phyloP scores from a whole-genome alignment of 1,284 basidiomycete genomes.

The Leccinum solheimii region DNA sequence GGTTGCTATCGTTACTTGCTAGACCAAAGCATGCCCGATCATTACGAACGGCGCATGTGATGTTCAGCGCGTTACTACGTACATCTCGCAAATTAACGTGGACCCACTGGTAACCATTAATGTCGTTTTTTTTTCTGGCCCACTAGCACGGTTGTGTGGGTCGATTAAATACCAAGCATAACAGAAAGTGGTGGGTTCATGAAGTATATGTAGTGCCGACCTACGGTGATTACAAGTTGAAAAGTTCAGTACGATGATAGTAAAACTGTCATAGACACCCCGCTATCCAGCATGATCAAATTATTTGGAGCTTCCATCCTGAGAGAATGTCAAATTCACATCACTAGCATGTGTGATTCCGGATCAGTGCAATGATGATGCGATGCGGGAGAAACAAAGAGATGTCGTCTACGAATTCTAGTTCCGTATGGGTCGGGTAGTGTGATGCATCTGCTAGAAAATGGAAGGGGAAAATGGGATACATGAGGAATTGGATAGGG shows the following conservation, averaged over 20 bases:
- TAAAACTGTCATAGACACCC: neutral
- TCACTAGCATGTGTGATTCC: conserved; percentile 2
- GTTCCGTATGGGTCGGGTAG: conserved; percentile 3
- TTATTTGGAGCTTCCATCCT: neutral
- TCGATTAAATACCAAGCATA: neutral
- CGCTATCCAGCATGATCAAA: neutral
- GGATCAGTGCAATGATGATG: neutral
- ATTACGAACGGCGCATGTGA: neutral
- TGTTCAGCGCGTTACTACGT: neutral
- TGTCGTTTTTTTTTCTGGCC: neutral
- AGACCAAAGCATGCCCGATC: neutral
- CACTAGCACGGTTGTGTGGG: neutral
- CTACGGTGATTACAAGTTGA: conserved; percentile 6
- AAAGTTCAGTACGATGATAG: neutral
- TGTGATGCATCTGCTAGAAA: conserved; percentile 4
- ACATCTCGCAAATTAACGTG: neutral
- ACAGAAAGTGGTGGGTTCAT: neutral
- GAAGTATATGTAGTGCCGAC: neutral
- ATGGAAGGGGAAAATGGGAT: neutral
- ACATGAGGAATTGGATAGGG: neutral
- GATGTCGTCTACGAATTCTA: conserved; percentile 2
- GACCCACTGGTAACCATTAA: neutral
- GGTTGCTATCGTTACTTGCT: neutral
- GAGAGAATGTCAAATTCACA: neutral
- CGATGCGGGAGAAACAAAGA: neutral